These are phyloP conservation scores for Rhodomyrtus psidioides DNA, from an alignment of 441 rosid genomes.

Conservation along the genomic window DNA sequence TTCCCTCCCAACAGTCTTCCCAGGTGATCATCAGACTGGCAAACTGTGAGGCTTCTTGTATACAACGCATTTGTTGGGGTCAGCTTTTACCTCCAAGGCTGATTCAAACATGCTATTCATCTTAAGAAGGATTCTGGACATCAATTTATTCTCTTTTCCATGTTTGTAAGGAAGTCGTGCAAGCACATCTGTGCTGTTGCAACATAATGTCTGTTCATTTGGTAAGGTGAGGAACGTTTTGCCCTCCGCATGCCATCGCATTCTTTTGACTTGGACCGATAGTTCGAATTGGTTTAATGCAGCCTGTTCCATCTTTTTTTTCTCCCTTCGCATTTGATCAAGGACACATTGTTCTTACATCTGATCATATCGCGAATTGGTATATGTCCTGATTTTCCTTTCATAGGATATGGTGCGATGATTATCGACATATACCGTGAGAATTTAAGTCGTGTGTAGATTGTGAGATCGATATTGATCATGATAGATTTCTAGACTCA, in stretches of 20 bases:
- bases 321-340: background rate
- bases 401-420: background rate
- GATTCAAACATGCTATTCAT: background rate
- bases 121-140: background rate
- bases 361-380: background rate
- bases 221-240: background rate
- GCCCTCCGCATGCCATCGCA: background rate
- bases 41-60: background rate
- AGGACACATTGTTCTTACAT: background rate
- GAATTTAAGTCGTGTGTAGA: background rate
- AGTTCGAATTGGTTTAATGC: background rate
- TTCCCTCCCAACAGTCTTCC: slow-evolving; percentile 72
- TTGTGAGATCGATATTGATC: too few relatives aligned
- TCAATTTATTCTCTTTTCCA: background rate
- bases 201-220: background rate
- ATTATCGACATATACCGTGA: background rate
- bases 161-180: background rate
- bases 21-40: slow-evolving; percentile 24
- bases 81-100: slow-evolving; percentile 34
- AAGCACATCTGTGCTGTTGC: background rate
- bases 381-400: background rate
- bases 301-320: background rate
- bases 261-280: background rate
- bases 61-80: background rate
- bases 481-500: background rate